phyloP scores from a whole-genome alignment of 371 early-diverging fungal species.

The Choanephora cucurbitarum region DNA sequence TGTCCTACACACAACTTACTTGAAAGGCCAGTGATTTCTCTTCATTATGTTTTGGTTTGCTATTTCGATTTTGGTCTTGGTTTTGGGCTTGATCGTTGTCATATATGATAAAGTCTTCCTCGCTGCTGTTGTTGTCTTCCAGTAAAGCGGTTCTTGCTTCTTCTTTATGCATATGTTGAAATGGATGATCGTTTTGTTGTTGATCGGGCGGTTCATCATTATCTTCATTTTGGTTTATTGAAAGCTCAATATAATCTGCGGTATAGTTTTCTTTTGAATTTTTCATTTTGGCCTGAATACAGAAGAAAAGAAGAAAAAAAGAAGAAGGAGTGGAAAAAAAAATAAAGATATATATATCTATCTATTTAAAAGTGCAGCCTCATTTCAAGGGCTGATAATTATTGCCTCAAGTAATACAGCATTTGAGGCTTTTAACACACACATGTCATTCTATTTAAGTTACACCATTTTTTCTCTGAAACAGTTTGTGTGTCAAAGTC shows the following conservation, averaged over 20 bases:
- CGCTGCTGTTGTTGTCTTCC: slow-evolving; percentile 3
- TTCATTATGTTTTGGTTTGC: slow-evolving; percentile 2
- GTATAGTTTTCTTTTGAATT: slow-evolving; percentile 6
- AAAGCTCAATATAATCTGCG: slow-evolving; percentile 32
- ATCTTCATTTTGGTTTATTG: slow-evolving; percentile 23
- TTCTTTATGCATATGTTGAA: slow-evolving; percentile 2
- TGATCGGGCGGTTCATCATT: slow-evolving; percentile 24
- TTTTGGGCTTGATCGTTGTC: slow-evolving; percentile 5
- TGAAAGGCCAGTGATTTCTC: slow-evolving; percentile 20
- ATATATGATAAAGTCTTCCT: slow-evolving; percentile 14
- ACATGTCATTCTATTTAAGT: no score
- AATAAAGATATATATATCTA: no score
- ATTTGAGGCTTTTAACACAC: no score
- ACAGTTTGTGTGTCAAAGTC: no score
- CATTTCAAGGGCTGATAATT: no score
- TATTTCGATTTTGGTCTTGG: background rate
- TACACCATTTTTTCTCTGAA: no score
- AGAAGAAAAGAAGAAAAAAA: no score
- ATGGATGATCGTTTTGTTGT: slow-evolving; percentile 10
- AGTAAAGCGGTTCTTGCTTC: slow-evolving; percentile 8
- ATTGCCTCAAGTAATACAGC: no score
- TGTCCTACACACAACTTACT: slow-evolving; percentile 11
- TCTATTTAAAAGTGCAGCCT: no score
- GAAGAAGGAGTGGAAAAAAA: no score
- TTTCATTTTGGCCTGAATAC: background rate